Base-by-base conservation (phyloP, 129 eudicot species). In the Lonicera japonica region DNA sequence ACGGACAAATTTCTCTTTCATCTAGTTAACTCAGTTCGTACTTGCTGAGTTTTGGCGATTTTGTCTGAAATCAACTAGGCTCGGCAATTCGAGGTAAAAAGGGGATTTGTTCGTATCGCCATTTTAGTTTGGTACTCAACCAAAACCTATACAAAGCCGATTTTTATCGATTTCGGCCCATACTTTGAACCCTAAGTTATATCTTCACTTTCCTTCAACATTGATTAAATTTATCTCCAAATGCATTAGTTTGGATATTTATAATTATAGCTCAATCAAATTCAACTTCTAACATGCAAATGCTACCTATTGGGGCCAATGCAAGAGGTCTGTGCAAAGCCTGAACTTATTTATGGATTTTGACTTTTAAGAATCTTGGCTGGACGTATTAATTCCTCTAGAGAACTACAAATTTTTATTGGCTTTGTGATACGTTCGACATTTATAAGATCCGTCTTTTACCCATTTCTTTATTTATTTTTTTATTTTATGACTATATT, bases 31-130 rank as follows among this genome's bases (percentile, higher is more conserved):
- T 40, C 47, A 15, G 70, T 55, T 41, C 51, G 21, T 77, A 78
- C 46, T 68, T 65, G 73, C 77, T 87, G 99, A 87, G 77, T 76
- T 92, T 92, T 85, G 99, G 96, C 19, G 99, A 96, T 3, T 4
- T 47, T 14, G n/a, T n/a, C n/a, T n/a, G n/a, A n/a, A n/a, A n/a
- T n/a, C n/a, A n/a, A n/a, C n/a, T n/a, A n/a, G n/a, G n/a, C n/a
- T n/a, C n/a, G n/a, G n/a, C n/a, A n/a, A n/a, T n/a, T n/a, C n/a
- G n/a, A n/a, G n/a, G n/a, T n/a, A n/a, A n/a, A n/a, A n/a, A n/a
- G n/a, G n/a, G n/a, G n/a, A n/a, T n/a, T n/a, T n/a, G n/a, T n/a
- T n/a, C n/a, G n/a, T n/a, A n/a, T n/a, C n/a, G n/a, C n/a, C n/a
- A n/a, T n/a, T n/a, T n/a, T n/a, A n/a, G n/a, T n/a, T n/a, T n/a